Base-by-base conservation (phyloP, 2,329 filamentous ascomycete species). In the Penicillium glabrum region DNA sequence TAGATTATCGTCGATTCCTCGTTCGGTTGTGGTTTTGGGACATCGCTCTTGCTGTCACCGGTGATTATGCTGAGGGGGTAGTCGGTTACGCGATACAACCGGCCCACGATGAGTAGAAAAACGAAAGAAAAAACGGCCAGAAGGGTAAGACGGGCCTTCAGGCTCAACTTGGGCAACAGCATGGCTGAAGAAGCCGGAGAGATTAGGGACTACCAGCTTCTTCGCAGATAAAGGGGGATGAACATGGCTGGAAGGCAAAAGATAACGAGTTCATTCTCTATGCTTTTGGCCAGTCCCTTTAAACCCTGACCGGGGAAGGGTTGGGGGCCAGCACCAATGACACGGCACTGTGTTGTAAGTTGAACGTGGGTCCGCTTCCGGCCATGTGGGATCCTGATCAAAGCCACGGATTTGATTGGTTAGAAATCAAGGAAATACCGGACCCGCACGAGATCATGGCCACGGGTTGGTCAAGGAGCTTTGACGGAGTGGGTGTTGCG, bases 61-160 rank as follows among this genome's bases (percentile, higher is more conserved):
- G 70, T 46, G 21, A 48, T 29, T 5, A 48, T 48, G n/a, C 16
- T 48, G 7, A 33, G 27, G 2, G 46, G 27, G n/a, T 29, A 29
- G 11, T 31, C 31, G 11, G 27, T 48, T 14, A 29, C 46, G 10
- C 19, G 31, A 48, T 48, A 48, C n/a, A 48, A 33, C 5, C 31
- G 46, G 14, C 19, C 19, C 24, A 48, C 46, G 46, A 48, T 29
- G n/a, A 33, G 19, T 14, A 48, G 10, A 9, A 48, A 33, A 35
- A 48, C 5, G 31, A 33, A 23, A 10, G 24, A 21, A 5, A 27
- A 19, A 31, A 48, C 21, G 27, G 31, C 27, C n/a, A 48, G 31
- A 29, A 48, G 46, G 31, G 31, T 31, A 7, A 29, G 26, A 4
- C 46, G 46, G n/a, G 46, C 27, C 46, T 33, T 48, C 11, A 33